These are phyloP conservation scores for Plectranthus barbatus DNA, from an alignment of 257 asterid genomes.

Conservation along the genomic window DNA sequence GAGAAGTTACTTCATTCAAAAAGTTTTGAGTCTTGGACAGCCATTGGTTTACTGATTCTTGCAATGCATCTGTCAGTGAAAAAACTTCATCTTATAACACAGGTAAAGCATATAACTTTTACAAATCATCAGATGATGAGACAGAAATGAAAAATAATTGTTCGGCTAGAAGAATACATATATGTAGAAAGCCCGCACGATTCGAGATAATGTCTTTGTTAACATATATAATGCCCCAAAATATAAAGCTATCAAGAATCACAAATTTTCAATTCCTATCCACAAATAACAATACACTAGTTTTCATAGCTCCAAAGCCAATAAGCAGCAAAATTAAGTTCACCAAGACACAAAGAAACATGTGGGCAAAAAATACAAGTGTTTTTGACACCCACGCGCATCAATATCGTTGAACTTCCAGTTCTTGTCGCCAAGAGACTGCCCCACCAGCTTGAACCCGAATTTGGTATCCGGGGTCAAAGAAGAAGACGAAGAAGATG, in stretches of 20 bases:
- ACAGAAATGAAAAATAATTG: not conserved
- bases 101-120: not conserved
- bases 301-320: not conserved
- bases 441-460: conserved; percentile 49
- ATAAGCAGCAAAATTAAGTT: conserved; percentile 7
- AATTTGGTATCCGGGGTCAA: conserved; percentile 33
- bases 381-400: conserved; percentile 38
- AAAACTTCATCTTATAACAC: not conserved
- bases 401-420: conserved; percentile 71
- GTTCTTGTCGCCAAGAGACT: conserved; percentile 43
- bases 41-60: conserved; percentile 73
- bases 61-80: conserved; percentile 54
- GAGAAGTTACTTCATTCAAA: conserved; percentile 64
- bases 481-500: conserved; percentile 22
- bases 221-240: too few species aligned
- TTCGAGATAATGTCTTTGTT: not conserved
- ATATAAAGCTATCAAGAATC: too few species aligned
- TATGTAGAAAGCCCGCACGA: not conserved
- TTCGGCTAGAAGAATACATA: not conserved
- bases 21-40: conserved; percentile 77
- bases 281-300: not conserved
- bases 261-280: too few species aligned
- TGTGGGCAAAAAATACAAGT: not conserved
- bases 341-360: not conserved
- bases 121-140: not conserved